Base-by-base conservation (phyloP, 345 rosid species). In the Acer saccharum region DNA sequence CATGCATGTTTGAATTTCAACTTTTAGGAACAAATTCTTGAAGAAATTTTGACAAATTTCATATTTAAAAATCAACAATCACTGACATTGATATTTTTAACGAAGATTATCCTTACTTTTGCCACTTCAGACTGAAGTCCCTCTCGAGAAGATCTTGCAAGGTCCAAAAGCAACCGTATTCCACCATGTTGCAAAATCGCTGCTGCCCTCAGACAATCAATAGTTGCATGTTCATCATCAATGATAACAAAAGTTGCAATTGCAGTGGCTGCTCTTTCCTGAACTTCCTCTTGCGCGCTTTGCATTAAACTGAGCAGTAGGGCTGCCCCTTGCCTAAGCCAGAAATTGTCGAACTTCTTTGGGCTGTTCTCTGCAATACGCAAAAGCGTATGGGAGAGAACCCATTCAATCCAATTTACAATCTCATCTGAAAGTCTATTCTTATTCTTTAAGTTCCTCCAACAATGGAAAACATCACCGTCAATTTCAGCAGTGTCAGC, bases 251-350 rank as follows among this genome's bases (percentile, higher is more conserved):
- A 85, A 72, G 81, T 85, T 12, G 87, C 87, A 72, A 77, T 27
- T 55, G 80, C 87, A 44, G 82, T 64, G 58, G 85, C 85, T 29
- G 87, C 85, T 76, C 82, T 80, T 85, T 85, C 87, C 66, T 78
- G 85, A 75, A 85, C 80, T n/a, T 82, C 84, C 46, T 75, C 74
- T 52, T 82, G 73, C 20, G 80, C 52, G 60, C 87, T 85, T 60
- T 72, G 78, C 80, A 85, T 66, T 75, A 85, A 80, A 64, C 64
- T 61, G 65, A 85, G 78, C 73, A 82, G 70, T 14, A 82, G 32
- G 20, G 54, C 39, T 20, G 83, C 73, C 25, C 85, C 87, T 80
- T 77, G 83, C 67, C 58, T 85, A 44, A 79, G 73, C 87, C 85
- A 85, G 77, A 82, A 85, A 75, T 11, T 46, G 69, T 80, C 78